These are phyloP conservation scores for Eleusine coracana DNA, from an alignment of 176 grass and related monocot species.

Conservation along the genomic window DNA sequence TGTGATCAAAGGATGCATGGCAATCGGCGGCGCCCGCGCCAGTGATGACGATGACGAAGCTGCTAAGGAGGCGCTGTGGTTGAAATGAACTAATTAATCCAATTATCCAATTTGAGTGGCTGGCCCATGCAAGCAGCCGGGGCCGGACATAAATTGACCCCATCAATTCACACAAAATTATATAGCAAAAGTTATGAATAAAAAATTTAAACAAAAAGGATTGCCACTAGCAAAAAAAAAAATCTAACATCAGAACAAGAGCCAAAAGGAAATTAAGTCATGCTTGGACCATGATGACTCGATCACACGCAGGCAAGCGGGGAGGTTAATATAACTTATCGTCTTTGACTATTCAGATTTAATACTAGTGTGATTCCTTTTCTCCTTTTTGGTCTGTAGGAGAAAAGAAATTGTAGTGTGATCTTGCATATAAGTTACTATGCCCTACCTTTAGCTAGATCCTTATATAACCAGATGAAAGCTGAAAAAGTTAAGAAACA, in stretches of 20 bases:
- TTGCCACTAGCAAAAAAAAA: not conserved
- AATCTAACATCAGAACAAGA: not conserved
- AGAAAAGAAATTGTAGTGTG: not conserved
- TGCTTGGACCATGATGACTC: not conserved
- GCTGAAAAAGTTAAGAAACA: too few relatives aligned
- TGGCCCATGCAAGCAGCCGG: too few relatives aligned
- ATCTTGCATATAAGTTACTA: not conserved
- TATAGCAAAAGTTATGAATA: too few relatives aligned
- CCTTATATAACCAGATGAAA: too few relatives aligned
- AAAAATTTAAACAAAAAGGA: too few relatives aligned
- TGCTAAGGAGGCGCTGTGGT: too few relatives aligned
- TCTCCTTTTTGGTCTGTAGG: not conserved
- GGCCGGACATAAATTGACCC: too few relatives aligned
- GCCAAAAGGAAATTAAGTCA: not conserved
- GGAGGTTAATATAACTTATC: not conserved
- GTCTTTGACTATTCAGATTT: not conserved
- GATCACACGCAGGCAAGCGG: not conserved
- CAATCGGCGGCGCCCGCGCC: too few relatives aligned
- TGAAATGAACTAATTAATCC: too few relatives aligned
- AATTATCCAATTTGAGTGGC: not conserved
- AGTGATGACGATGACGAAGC: too few relatives aligned
- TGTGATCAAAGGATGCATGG: too few relatives aligned
- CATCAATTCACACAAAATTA: not conserved
- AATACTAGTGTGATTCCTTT: not conserved
- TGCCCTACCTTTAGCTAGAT: too few relatives aligned